Evolutionary conservation across 2,329 filamentous ascomycete species (phyloP).

Genomic region (Penicillium sp.): DNA sequence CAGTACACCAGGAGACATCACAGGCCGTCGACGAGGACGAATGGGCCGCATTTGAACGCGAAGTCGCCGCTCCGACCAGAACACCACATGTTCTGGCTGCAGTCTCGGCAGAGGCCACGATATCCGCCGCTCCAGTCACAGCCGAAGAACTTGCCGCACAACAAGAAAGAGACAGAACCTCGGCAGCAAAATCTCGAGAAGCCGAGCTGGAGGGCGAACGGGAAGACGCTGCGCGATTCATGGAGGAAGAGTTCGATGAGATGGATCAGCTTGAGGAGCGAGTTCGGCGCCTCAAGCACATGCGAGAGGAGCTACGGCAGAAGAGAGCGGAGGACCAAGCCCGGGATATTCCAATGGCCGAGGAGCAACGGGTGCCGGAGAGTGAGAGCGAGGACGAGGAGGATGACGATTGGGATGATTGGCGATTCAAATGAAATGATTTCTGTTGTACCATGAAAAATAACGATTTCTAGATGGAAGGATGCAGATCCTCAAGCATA

Average conservation of each 20-base stretch:
- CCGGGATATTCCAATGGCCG: conserved; percentile 32
- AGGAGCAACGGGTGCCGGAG: conserved; percentile 36
- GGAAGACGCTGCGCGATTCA: conserved; percentile 72
- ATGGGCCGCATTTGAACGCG: conserved; percentile 85
- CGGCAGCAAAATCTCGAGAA: conserved; percentile 48
- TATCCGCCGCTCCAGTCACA: conserved; percentile 69
- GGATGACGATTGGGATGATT: conserved; percentile 51
- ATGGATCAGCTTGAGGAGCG: conserved; percentile 78
- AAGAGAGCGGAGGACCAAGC: conserved; percentile 32
- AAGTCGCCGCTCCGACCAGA: conserved; percentile 61
- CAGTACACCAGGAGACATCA: conserved; percentile 15
- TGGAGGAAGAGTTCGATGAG: conserved; percentile 78
- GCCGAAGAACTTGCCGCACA: conserved; percentile 63
- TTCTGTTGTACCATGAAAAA: conserved; percentile 20
- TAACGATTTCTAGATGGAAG: conserved; percentile 24
- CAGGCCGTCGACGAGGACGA: conserved; percentile 69
- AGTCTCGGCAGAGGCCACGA: conserved; percentile 55
- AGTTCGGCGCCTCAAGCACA: conserved; percentile 68
- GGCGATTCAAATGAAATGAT: conserved; percentile 41
- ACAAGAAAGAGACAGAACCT: conserved; percentile 50
- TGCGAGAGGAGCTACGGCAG: conserved; percentile 66
- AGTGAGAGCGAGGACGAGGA: conserved; percentile 61
- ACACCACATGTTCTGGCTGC: conserved; percentile 34
- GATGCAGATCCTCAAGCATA: conserved; percentile 32
- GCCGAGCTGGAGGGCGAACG: conserved; percentile 66